A percentile compares a stretch with the other conserved stretches of the same genome.
These are phyloP conservation scores for Zoysia matrella DNA, from an alignment of 202 grass and related monocot genomes.

Conservation along the genomic window DNA sequence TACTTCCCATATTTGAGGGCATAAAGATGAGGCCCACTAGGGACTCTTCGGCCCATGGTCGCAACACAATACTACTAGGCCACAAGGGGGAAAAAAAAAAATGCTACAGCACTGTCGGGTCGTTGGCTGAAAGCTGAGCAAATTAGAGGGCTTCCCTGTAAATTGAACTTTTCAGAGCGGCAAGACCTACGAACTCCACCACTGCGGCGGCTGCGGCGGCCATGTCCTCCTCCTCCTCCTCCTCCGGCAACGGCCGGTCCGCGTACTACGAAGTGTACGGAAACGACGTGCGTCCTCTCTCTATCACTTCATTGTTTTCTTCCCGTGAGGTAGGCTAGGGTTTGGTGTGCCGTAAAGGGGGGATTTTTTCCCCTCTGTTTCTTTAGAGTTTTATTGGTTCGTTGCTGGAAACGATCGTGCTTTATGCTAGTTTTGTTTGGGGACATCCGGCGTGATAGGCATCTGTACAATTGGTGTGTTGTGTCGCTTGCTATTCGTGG, in stretches of 20 bases:
- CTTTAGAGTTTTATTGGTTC: neutral
- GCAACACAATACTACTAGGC: neutral
- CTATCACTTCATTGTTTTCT: neutral
- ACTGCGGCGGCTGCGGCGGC: neutral
- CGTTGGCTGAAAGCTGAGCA: neutral
- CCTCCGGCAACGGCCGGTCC: constrained; percentile 28
- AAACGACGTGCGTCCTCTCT: constrained; percentile 51
- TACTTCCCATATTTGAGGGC: neutral
- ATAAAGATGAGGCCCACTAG: neutral
- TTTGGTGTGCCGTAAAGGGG: neutral
- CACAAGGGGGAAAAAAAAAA: neutral
- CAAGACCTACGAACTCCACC: constrained; percentile 29
- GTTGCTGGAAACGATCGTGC: neutral
- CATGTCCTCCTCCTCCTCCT: constrained; percentile 8
- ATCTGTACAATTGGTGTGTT: neutral
- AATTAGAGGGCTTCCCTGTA: constrained; percentile 26
- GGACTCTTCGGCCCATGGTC: neutral
- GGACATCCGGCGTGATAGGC: neutral
- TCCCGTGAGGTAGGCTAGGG: neutral
- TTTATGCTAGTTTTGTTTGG: neutral
- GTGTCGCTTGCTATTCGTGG: neutral
- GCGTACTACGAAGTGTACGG: constrained; percentile 73
- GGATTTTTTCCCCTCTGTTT: neutral
- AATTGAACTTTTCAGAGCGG: neutral
- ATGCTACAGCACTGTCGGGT: neutral